These are phyloP conservation scores for Penicillium griseofulvum DNA, from an alignment of 2,329 filamentous ascomycete species.

Conservation along the genomic window DNA sequence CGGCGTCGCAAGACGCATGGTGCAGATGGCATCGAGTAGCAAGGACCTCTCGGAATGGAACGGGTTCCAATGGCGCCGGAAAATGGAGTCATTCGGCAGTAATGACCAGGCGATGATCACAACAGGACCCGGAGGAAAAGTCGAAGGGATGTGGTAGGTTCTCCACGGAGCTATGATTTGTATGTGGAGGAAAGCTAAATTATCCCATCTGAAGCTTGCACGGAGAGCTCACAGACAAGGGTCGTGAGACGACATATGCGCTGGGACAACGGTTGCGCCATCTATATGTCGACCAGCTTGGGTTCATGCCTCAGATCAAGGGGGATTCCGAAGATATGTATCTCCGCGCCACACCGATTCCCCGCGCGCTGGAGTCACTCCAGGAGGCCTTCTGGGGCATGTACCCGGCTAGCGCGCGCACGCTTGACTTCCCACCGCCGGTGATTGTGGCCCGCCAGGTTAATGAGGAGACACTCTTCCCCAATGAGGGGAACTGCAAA, in stretches of 20 bases:
- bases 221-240: constrained; percentile 72
- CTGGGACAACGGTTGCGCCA: constrained; percentile 66
- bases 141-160: constrained; percentile 77
- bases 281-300: constrained; percentile 72
- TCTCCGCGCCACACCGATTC: constrained; percentile 70
- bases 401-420: constrained; percentile 60
- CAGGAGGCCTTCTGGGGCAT: constrained; percentile 73
- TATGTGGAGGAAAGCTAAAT: constrained; percentile 9
- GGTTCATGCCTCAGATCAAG: constrained; percentile 65
- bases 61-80: constrained; percentile 62
- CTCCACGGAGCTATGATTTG: not conserved
- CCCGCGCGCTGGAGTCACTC: constrained; percentile 72
- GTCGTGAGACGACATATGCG: constrained; percentile 67
- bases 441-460: constrained; percentile 65
- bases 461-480: constrained; percentile 74
- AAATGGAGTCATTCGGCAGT: constrained; percentile 76
- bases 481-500: constrained; percentile 72
- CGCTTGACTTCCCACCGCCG: constrained; percentile 56
- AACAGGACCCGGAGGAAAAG: constrained; percentile 63
- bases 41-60: constrained; percentile 57
- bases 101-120: constrained; percentile 69
- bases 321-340: constrained; percentile 62
- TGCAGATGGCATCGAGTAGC: constrained; percentile 57
- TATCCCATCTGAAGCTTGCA: constrained; percentile 38
- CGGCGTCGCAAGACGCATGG: constrained; percentile 69